Evolutionary conservation across 2,329 filamentous ascomycete genomes (phyloP).

Genomic region (Penicillium sp.): DNA sequence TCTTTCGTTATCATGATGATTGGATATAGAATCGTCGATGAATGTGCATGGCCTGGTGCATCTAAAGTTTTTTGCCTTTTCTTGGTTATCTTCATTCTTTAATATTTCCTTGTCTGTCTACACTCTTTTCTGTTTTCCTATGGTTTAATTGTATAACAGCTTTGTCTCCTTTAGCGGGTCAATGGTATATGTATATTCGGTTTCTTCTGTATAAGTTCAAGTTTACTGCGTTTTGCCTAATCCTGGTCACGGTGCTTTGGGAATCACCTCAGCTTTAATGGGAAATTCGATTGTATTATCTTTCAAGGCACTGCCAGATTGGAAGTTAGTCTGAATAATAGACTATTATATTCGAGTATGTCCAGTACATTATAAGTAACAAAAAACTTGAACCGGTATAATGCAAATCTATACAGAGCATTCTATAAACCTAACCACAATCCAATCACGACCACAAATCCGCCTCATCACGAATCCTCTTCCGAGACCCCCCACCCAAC

Average conservation of each 20-base stretch:
- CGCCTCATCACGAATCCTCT: slow-evolving; percentile 16
- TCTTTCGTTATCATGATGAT: not conserved
- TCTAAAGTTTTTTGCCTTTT: not conserved
- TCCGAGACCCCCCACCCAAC: slow-evolving; percentile 8
- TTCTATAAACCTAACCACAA: not conserved
- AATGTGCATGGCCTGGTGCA: not conserved
- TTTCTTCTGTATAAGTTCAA: not conserved
- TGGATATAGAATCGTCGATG: slow-evolving; percentile 3
- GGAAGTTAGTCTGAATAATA: too few species aligned
- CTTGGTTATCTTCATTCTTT: not conserved
- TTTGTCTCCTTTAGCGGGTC: not conserved
- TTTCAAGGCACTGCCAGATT: too few species aligned
- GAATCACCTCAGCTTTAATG: too few species aligned
- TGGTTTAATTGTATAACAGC: not conserved
- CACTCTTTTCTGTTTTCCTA: not conserved
- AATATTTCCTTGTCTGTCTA: not conserved
- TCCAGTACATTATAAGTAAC: too few species aligned
- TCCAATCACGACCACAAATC: slow-evolving; percentile 26
- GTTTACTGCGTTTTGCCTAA: too few species aligned
- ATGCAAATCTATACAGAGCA: too few species aligned
- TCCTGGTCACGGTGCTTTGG: too few species aligned
- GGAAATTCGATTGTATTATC: too few species aligned
- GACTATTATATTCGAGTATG: too few species aligned
- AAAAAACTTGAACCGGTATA: too few species aligned
- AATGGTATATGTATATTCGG: not conserved